Conservation (phyloP, 768 basidiomycete genomes). For the Pulveroboletus sp. region DNA sequence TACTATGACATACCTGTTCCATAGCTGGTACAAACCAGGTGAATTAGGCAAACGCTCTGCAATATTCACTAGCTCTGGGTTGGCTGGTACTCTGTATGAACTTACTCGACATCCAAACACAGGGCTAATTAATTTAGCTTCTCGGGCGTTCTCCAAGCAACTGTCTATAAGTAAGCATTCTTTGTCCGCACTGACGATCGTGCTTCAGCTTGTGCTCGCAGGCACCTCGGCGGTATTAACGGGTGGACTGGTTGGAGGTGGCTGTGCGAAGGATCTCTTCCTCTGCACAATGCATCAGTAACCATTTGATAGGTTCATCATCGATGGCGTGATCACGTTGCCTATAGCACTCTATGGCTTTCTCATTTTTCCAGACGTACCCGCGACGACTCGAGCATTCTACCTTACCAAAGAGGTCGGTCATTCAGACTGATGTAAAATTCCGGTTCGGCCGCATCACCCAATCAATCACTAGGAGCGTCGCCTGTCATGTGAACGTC, state of each 20-base stretch:
- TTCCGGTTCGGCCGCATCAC: neutral
- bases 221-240: slow-evolving; percentile 48
- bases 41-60: slow-evolving; percentile 71
- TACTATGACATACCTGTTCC: neutral
- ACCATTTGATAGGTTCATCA: slow-evolving; percentile 47
- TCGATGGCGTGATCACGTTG: slow-evolving; percentile 67
- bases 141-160: slow-evolving; percentile 61
- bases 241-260: slow-evolving; percentile 67
- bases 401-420: slow-evolving; percentile 57
- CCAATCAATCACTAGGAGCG: slow-evolving; percentile 42
- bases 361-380: slow-evolving; percentile 68
- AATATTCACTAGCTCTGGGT: slow-evolving; percentile 63
- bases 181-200: neutral
- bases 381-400: slow-evolving; percentile 57
- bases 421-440: slow-evolving; percentile 3
- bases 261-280: slow-evolving; percentile 38
- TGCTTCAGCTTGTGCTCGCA: neutral
- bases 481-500: slow-evolving; percentile 46
- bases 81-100: slow-evolving; percentile 56
- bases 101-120: neutral
- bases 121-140: slow-evolving; percentile 38
- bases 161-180: slow-evolving; percentile 49
- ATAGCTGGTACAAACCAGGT: slow-evolving; percentile 64
- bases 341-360: slow-evolving; percentile 73
- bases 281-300: neutral